These are phyloP conservation scores for Apiospora malaysiana DNA, from an alignment of 2,329 filamentous ascomycete species.

Conservation along the genomic window DNA sequence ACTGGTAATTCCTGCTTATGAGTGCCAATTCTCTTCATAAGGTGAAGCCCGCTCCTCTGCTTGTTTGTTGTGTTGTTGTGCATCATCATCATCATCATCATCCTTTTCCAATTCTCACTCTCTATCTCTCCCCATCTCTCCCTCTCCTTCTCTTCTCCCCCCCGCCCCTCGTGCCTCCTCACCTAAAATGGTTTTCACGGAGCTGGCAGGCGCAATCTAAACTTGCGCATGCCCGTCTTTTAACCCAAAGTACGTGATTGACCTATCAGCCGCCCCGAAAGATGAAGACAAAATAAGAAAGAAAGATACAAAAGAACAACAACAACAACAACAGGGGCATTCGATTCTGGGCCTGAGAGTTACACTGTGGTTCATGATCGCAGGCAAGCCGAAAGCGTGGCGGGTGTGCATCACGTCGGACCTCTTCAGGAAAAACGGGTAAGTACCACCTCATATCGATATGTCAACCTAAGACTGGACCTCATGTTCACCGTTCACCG, in stretches of 20 bases:
- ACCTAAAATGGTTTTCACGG: neutral
- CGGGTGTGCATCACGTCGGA: constrained; percentile 13
- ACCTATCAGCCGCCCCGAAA: neutral
- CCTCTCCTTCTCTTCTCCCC: neutral
- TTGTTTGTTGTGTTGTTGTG: constrained; percentile 8
- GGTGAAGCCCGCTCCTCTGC: constrained; percentile 15
- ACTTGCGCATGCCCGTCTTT: constrained; percentile 5
- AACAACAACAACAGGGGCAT: neutral
- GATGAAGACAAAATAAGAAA: neutral
- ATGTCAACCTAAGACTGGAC: neutral
- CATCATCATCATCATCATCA: neutral
- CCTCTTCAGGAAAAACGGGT: constrained; percentile 1
- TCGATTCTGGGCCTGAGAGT: neutral
- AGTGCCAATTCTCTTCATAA: constrained; percentile 16
- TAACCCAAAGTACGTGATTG: constrained; percentile 15
- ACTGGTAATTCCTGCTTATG: constrained; percentile 19
- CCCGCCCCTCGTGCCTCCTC: neutral
- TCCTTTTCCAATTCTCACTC: neutral
- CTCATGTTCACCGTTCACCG: neutral
- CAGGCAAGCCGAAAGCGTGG: constrained; percentile 6
- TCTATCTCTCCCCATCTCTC: neutral
- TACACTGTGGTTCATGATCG: constrained; percentile 13
- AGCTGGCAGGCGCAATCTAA: constrained; percentile 10
- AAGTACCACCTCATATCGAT: constrained; percentile 3
- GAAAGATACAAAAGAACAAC: neutral